Conservation (phyloP, 2,329 filamentous ascomycete genomes). For the Paecilomyces niveus region DNA sequence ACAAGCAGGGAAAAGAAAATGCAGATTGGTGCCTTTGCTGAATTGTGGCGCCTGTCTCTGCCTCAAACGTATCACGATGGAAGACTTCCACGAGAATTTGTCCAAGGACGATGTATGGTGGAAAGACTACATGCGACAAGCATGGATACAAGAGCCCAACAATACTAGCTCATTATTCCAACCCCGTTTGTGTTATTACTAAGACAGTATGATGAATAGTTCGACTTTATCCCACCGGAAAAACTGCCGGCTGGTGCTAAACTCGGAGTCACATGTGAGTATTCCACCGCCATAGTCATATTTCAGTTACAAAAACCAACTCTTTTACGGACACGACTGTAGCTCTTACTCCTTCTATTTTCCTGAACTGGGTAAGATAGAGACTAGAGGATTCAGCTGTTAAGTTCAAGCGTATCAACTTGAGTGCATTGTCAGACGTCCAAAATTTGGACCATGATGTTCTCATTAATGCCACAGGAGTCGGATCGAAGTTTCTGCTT, state of each 20-base stretch:
- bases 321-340: conserved; percentile 11
- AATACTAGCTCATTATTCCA: no score
- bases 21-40: conserved; percentile 13
- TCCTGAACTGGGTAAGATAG: conserved; percentile 17
- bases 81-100: not conserved
- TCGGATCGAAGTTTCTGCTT: conserved; percentile 10
- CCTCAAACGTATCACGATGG: no score
- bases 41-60: conserved; percentile 2
- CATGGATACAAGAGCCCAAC: no score
- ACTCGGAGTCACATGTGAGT: conserved; percentile 4
- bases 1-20: conserved; percentile 16
- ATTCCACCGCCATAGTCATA: conserved; percentile 4
- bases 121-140: no score
- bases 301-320: conserved; percentile 3
- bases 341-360: conserved; percentile 14
- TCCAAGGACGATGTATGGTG: conserved; percentile 3
- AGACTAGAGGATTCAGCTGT: conserved; percentile 14
- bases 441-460: conserved; percentile 14
- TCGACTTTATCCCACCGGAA: no score
- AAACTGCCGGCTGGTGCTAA: no score
- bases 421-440: conserved; percentile 13
- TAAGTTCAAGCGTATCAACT: conserved; percentile 11
- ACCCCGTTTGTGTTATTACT: no score
- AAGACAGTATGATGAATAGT: no score
- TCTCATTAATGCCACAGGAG: conserved; percentile 17